Evolutionary conservation across 2,329 filamentous ascomycete genomes (phyloP).

Genomic region (Aspergillus brunneoviolaceus): DNA sequence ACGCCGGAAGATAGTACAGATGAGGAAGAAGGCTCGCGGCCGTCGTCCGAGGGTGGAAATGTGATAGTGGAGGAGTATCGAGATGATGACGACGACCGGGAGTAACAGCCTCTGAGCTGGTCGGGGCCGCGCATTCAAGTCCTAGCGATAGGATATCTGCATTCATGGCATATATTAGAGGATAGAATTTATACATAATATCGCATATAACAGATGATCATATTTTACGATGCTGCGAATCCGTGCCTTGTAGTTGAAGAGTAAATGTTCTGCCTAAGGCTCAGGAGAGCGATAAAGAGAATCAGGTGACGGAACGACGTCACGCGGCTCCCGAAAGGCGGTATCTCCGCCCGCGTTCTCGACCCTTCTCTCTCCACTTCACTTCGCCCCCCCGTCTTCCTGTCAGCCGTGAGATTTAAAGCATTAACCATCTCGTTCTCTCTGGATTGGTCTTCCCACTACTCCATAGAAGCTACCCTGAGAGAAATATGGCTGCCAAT

Average conservation of each 20-base stretch:
- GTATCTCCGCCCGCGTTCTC: not conserved
- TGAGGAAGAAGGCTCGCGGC: conserved; percentile 31
- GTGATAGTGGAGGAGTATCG: conserved; percentile 19
- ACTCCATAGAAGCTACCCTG: not conserved
- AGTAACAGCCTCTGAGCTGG: not conserved
- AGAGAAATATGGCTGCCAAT: conserved; percentile 63
- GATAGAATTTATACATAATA: conserved; percentile 12
- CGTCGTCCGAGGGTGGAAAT: conserved; percentile 14
- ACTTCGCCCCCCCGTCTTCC: not conserved
- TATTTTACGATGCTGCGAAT: not conserved
- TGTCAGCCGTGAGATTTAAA: not conserved
- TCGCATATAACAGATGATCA: not conserved
- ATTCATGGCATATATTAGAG: conserved; percentile 12
- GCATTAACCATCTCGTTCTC: not conserved
- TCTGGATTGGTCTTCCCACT: not conserved
- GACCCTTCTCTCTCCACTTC: conserved; percentile 5
- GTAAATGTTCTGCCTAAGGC: not conserved
- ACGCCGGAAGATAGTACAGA: conserved; percentile 40
- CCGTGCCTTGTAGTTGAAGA: no score
- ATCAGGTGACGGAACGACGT: conserved; percentile 13
- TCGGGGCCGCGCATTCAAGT: not conserved
- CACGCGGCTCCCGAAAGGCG: conserved; percentile 6
- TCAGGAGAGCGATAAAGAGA: not conserved
- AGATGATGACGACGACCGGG: conserved; percentile 6
- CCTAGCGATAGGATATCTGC: not conserved